Conservation (phyloP, 495 filamentous ascomycete species). For the Lasiosphaeria miniovina region DNA sequence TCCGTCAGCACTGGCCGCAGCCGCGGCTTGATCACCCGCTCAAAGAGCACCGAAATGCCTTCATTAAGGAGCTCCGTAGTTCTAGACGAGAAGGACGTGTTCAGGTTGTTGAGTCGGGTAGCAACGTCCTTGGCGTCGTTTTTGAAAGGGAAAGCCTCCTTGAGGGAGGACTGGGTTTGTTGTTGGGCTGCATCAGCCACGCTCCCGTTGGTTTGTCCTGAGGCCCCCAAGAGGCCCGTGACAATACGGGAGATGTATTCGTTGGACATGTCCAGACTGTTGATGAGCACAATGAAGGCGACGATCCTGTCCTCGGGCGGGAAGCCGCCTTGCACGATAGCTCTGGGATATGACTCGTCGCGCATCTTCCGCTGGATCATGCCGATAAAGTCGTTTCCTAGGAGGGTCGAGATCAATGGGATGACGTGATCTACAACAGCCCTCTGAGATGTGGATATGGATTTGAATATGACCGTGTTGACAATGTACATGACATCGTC, state of each 20-base stretch:
- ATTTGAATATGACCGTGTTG: slow-evolving; percentile 81
- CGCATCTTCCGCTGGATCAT: slow-evolving; percentile 98
- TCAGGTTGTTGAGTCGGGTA: slow-evolving; percentile 63
- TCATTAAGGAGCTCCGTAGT: slow-evolving; percentile 77
- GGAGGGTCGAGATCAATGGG: slow-evolving; percentile 76
- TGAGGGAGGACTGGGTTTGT: slow-evolving; percentile 39
- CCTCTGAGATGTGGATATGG: slow-evolving; percentile 78
- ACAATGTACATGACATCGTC: slow-evolving; percentile 99
- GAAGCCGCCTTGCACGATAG: slow-evolving; percentile 66
- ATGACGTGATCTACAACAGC: slow-evolving; percentile 72
- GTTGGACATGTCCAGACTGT: slow-evolving; percentile 86
- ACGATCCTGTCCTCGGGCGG: slow-evolving; percentile 83
- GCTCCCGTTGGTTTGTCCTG: slow-evolving; percentile 14
- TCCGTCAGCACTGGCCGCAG: slow-evolving; percentile 83
- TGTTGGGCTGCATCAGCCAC: background rate
- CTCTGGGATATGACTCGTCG: slow-evolving; percentile 84
- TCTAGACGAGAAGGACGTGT: slow-evolving; percentile 69
- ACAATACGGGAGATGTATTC: slow-evolving; percentile 90
- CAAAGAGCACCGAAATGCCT: slow-evolving; percentile 78
- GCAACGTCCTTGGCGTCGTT: slow-evolving; percentile 67
- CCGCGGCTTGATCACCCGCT: slow-evolving; percentile 81
- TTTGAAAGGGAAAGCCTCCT: slow-evolving; percentile 71
- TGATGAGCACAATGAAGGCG: slow-evolving; percentile 85
- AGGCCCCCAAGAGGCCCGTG: slow-evolving; percentile 54
- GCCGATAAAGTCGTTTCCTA: slow-evolving; percentile 88